These are phyloP conservation scores for Lonicera japonica DNA, from an alignment of 129 eudicot species.

Conservation along the genomic window DNA sequence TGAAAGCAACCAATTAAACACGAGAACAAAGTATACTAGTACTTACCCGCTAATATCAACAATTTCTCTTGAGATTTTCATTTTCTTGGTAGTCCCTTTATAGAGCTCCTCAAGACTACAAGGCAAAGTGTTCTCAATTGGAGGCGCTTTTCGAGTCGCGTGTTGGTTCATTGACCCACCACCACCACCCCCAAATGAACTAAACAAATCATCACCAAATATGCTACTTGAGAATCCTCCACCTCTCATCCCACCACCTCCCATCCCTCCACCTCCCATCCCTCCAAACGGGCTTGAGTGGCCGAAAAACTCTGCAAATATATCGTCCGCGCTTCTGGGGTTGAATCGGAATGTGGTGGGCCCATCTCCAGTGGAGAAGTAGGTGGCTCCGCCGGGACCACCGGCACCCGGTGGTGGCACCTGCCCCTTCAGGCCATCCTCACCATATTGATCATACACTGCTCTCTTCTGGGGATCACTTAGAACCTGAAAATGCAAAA, in stretches of 20 bases:
- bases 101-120: slow-evolving; percentile 61
- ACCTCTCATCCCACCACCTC: slow-evolving; percentile 30
- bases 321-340: slow-evolving; percentile 55
- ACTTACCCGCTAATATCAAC: slow-evolving; percentile 58
- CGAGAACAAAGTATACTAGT: neutral
- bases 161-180: slow-evolving; percentile 35
- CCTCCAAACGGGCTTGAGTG: slow-evolving; percentile 34
- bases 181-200: slow-evolving; percentile 30
- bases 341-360: slow-evolving; percentile 47
- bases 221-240: slow-evolving; percentile 29
- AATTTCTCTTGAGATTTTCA: slow-evolving; percentile 63
- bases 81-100: slow-evolving; percentile 54
- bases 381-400: slow-evolving; percentile 49
- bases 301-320: slow-evolving; percentile 54
- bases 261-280: slow-evolving; percentile 21
- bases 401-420: slow-evolving; percentile 69
- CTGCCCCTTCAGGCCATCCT: slow-evolving; percentile 56
- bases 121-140: slow-evolving; percentile 45
- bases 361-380: slow-evolving; percentile 35
- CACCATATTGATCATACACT: slow-evolving; percentile 62
- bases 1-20: neutral
- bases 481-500: slow-evolving; percentile 39
- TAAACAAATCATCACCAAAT: slow-evolving; percentile 37
- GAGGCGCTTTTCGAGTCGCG: slow-evolving; percentile 44
- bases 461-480: slow-evolving; percentile 69